Evolutionary conservation across 139 green algal species (phyloP).

Genomic region (Picochlorum sp.): DNA sequence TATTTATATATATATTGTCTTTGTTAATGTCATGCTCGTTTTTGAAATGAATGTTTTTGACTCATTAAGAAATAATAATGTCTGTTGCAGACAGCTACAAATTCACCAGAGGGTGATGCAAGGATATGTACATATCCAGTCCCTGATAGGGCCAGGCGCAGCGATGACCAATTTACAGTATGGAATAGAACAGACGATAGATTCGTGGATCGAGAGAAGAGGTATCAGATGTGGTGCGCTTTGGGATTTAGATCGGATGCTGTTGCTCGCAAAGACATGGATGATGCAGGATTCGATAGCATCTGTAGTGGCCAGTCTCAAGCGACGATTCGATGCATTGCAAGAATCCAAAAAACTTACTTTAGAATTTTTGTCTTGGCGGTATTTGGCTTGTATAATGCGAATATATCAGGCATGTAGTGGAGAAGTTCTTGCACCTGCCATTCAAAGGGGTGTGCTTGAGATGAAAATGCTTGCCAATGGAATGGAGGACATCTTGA

Average conservation of each 20-base stretch:
- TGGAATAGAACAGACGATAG: not conserved
- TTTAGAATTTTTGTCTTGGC: too few species aligned
- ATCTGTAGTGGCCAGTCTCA: not conserved
- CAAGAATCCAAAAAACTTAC: too few species aligned
- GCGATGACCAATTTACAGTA: not conserved
- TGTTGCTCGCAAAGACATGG: not conserved
- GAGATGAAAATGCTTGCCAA: not conserved
- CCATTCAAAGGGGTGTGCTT: not conserved
- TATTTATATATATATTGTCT: too few species aligned
- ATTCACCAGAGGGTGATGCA: not conserved
- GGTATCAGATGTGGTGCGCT: not conserved
- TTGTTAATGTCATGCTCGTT: too few species aligned
- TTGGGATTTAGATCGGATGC: not conserved
- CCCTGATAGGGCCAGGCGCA: not conserved
- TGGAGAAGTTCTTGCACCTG: not conserved
- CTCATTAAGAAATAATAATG: not conserved
- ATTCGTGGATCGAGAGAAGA: not conserved
- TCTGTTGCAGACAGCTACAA: constrained; percentile 11
- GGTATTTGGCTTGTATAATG: not conserved
- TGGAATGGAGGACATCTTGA: not conserved
- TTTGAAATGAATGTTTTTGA: too few species aligned
- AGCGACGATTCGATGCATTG: constrained; percentile 8
- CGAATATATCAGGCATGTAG: not conserved
- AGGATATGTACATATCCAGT: not conserved
- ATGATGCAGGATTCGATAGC: not conserved